phyloP scores from a whole-genome alignment of 2,329 filamentous ascomycete genomes.

The Xenoacremonium recifei region DNA sequence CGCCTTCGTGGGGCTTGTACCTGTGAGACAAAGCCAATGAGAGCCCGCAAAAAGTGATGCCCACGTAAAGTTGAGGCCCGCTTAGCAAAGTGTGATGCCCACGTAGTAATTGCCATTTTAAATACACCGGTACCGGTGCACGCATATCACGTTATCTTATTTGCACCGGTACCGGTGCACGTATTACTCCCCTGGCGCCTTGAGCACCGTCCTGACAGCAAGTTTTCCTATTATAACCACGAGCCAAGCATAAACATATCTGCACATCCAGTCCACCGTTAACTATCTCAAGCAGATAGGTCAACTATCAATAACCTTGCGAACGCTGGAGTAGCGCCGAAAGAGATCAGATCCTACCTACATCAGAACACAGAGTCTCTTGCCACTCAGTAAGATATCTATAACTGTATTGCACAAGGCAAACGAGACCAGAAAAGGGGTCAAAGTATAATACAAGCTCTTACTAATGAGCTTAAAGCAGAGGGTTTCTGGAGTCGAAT shows the following conservation, averaged over 20 bases:
- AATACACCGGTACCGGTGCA: too few relatives aligned
- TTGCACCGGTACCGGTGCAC: too few relatives aligned
- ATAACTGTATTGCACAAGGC: conserved; percentile 15
- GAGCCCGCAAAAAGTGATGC: background rate
- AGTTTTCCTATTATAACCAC: conserved; percentile 7
- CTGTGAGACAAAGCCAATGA: background rate
- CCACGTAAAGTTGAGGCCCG: background rate
- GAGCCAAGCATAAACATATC: conserved; percentile 6
- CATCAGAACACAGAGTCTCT: conserved; percentile 9
- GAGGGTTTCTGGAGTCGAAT: conserved; percentile 17
- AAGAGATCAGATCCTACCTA: conserved; percentile 15
- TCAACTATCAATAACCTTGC: conserved; percentile 6
- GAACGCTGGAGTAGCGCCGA: conserved; percentile 11
- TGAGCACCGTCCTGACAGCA: too few relatives aligned
- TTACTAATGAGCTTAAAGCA: conserved; percentile 15
- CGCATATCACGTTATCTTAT: too few relatives aligned
- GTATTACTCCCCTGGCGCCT: too few relatives aligned
- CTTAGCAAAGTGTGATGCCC: conserved; percentile 21
- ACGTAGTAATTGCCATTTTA: background rate
- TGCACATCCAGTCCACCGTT: conserved; percentile 7
- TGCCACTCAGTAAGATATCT: conserved; percentile 19
- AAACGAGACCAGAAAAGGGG: conserved; percentile 12
- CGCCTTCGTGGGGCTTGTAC: too few relatives aligned
- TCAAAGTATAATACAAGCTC: conserved; percentile 17
- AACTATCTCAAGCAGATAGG: conserved; percentile 4